Conservation (phyloP, 1,284 basidiomycete species). For the Golubevia sp. region DNA sequence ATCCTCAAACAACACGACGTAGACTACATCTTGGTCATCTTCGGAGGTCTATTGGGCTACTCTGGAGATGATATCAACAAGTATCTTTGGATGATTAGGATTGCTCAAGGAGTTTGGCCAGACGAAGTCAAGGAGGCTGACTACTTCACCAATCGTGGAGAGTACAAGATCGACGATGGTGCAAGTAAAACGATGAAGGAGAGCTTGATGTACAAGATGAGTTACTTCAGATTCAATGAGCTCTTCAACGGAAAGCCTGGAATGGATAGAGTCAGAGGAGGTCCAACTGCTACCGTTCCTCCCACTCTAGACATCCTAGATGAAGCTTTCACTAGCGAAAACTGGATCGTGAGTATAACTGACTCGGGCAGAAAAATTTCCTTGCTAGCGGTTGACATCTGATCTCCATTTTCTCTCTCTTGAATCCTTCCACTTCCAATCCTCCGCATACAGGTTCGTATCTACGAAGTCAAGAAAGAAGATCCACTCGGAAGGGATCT, state of each 20-base stretch:
- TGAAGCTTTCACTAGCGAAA: slow-evolving; percentile 58
- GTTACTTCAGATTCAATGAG: slow-evolving; percentile 58
- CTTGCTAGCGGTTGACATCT: neutral
- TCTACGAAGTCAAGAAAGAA: slow-evolving; percentile 94
- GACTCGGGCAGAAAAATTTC: no score
- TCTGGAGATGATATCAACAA: slow-evolving; percentile 99
- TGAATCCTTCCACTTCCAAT: neutral
- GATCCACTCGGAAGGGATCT: slow-evolving; percentile 82
- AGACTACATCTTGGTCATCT: slow-evolving; percentile 96
- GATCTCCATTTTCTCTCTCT: neutral
- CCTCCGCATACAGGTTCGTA: slow-evolving; percentile 71
- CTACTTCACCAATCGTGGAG: slow-evolving; percentile 91
- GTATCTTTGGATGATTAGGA: slow-evolving; percentile 98
- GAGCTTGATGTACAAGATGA: slow-evolving; percentile 75
- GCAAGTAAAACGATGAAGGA: slow-evolving; percentile 92
- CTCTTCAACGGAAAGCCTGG: slow-evolving; percentile 62
- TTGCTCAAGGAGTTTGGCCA: slow-evolving; percentile 97
- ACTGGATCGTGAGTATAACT: slow-evolving; percentile 46
- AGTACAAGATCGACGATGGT: slow-evolving; percentile 88
- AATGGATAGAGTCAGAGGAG: slow-evolving; percentile 47
- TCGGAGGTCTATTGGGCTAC: slow-evolving; percentile 94
- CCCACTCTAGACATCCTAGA: slow-evolving; percentile 52
- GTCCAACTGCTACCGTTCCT: slow-evolving; percentile 23
- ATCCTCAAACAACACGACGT: slow-evolving; percentile 97
- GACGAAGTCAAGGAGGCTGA: slow-evolving; percentile 93